Evolutionary conservation across 2,329 filamentous ascomycete species (phyloP).

Genomic region (Pestalotiopsis sp.): DNA sequence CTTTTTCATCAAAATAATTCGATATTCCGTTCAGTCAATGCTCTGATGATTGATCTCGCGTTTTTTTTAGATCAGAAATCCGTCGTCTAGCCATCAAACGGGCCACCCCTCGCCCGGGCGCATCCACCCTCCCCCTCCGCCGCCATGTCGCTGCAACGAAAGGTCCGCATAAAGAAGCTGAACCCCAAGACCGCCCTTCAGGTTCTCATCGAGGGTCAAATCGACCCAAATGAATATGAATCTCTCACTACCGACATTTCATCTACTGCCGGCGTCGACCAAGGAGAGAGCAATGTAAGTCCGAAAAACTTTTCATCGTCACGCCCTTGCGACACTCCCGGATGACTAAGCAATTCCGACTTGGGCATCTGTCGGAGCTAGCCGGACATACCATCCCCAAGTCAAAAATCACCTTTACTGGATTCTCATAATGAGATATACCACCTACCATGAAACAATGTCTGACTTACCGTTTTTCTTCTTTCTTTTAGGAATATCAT

Average conservation of each 20-base stretch:
- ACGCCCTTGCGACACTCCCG: slow-evolving; percentile 25
- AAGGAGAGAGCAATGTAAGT: slow-evolving; percentile 96
- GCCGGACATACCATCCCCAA: not conserved
- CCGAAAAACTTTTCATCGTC: slow-evolving; percentile 12
- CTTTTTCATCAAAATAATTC: slow-evolving; percentile 50
- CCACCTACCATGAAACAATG: not conserved
- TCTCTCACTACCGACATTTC: slow-evolving; percentile 78
- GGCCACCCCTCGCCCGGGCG: slow-evolving; percentile 26
- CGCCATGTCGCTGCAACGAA: slow-evolving; percentile 63
- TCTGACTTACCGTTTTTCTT: slow-evolving; percentile 15
- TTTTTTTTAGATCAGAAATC: slow-evolving; percentile 67
- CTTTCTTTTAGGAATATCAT: slow-evolving; percentile 78
- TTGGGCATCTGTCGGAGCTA: not conserved
- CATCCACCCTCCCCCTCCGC: slow-evolving; percentile 35
- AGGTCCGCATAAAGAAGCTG: slow-evolving; percentile 86
- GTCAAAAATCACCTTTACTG: not conserved
- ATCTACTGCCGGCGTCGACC: slow-evolving; percentile 96
- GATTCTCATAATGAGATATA: no score
- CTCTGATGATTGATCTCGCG: slow-evolving; percentile 62
- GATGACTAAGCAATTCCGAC: slow-evolving; percentile 20
- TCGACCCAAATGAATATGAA: slow-evolving; percentile 86
- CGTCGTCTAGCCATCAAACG: slow-evolving; percentile 41
- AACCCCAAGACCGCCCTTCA: slow-evolving; percentile 86
- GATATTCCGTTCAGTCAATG: slow-evolving; percentile 55
- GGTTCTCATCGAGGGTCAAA: slow-evolving; percentile 86